phyloP scores from a whole-genome alignment of 208 protist genomes.

The Trypanosoma congolense region DNA sequence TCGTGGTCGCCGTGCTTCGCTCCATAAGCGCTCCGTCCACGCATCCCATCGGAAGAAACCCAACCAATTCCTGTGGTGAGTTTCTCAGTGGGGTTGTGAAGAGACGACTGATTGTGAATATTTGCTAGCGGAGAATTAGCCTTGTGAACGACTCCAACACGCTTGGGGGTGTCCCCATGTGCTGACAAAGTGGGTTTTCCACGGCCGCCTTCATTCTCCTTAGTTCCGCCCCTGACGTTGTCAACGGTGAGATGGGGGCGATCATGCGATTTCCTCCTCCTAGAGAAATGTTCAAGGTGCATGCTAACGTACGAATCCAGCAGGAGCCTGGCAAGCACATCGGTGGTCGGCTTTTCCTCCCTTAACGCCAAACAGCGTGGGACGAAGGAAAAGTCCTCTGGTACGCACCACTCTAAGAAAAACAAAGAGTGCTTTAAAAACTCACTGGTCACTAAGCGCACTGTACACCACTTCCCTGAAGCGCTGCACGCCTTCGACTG shows the following conservation, averaged over 20 bases:
- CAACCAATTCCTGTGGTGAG: too few relatives aligned
- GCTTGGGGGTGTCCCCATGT: too few relatives aligned
- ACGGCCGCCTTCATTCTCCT: background rate
- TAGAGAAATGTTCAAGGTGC: too few relatives aligned
- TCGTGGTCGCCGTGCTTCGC: too few relatives aligned
- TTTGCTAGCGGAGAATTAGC: too few relatives aligned
- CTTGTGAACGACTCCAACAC: too few relatives aligned
- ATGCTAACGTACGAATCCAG: too few relatives aligned
- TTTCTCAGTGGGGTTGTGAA: too few relatives aligned
- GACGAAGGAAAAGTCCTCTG: conserved; percentile 22
- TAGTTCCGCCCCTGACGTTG: background rate
- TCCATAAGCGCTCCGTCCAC: too few relatives aligned
- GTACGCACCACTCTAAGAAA: conserved; percentile 30
- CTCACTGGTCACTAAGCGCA: conserved; percentile 19
- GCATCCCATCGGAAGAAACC: too few relatives aligned
- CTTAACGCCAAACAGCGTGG: background rate
- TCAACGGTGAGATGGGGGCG: background rate
- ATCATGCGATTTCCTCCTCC: background rate
- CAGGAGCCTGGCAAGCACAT: conserved; percentile 17
- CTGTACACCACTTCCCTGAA: conserved; percentile 11
- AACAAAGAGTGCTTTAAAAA: conserved; percentile 30
- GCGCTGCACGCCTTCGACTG: too few relatives aligned
- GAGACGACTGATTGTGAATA: too few relatives aligned
- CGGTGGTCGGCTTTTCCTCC: conserved; percentile 7
- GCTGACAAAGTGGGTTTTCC: background rate